Conservation (phyloP, 352 stramenopile genomes). For the Phytophthora ramorum region DNA sequence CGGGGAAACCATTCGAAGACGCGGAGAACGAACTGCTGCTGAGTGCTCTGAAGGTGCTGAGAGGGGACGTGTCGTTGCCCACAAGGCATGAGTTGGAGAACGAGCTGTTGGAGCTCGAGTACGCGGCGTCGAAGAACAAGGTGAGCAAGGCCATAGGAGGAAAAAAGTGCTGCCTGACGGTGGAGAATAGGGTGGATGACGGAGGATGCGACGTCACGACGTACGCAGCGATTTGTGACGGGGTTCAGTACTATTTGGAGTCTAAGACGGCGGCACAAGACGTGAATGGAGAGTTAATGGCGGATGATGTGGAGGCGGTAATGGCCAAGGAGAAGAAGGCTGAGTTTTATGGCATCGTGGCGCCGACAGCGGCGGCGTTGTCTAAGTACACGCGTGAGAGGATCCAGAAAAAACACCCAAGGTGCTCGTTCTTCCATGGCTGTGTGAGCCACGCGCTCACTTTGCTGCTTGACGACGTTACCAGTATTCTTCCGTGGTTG, state of each 20-base stretch:
- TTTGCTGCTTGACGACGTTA: conserved; percentile 61
- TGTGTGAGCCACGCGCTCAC: conserved; percentile 58
- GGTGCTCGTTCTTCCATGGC: conserved; percentile 75
- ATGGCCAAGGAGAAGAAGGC: conserved; percentile 58
- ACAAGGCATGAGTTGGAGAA: conserved; percentile 68
- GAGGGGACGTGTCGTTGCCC: conserved; percentile 47
- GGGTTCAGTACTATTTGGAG: conserved; percentile 56
- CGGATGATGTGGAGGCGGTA: conserved; percentile 58
- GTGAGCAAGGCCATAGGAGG: conserved; percentile 52
- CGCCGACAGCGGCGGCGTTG: conserved; percentile 50
- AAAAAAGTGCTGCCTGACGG: conserved; percentile 62
- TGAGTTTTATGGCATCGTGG: conserved; percentile 58
- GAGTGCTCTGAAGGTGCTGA: conserved; percentile 49
- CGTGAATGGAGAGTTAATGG: conserved; percentile 35
- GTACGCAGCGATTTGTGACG: conserved; percentile 50
- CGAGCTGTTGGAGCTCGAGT: conserved; percentile 67
- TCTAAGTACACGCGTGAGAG: conserved; percentile 50
- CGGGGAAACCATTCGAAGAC: conserved; percentile 56
- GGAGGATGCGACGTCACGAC: conserved; percentile 53
- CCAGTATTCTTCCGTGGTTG: conserved; percentile 60
- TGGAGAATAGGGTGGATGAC: conserved; percentile 61
- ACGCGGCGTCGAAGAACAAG: conserved; percentile 45
- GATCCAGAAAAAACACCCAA: conserved; percentile 64
- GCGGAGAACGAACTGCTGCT: conserved; percentile 55
- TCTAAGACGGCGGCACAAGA: conserved; percentile 23